Evolutionary conservation across 306 rosid genomes (phyloP), one percentile per base, ranked within the genome.

Genomic region (Canavalia ensiformis): DNA sequence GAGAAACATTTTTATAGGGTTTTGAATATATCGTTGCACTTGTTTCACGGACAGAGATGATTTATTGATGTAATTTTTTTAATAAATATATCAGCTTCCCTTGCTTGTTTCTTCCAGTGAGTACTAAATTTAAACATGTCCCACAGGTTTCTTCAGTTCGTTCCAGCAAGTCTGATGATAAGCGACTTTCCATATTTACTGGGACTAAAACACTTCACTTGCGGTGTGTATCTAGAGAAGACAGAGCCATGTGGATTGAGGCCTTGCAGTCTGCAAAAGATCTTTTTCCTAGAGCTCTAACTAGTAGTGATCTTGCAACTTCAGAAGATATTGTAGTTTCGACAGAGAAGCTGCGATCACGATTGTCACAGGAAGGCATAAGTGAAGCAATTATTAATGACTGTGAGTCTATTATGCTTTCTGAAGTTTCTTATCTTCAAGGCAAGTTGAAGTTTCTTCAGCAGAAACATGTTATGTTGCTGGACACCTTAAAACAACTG

Each of bases 201-300:
- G 99, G 99, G 65, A 95, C 97, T 35, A 95, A 90, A 86, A 95
- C 98, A 76, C 99, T 95, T 64, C 99, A 95, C 83, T 83, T 95
- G 90, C 81, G 94, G 34, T 88, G 98, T 80, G 85, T 88, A 62
- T 88, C 97, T 42, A 89, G 90, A 84, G 98, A 93, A 72, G 95
- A 90, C 86, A 92, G 98, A 85, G 89, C 96, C 85, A 62, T 86
- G 60, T 95, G 99, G 99, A 84, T 95, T 55, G 99, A 93, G 75
- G 96, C 97, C 3, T 84, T 95, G 85, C 89, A 90, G 74, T 89
- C 96, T 45, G 94, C 96, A 4, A 95, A 95, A 83, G 98, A 95
- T 81, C 98, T 93, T 78, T 95, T 91, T 84, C 99, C 98, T 65
- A 84, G 98, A 82, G 79, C 83, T 79, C 80, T 93, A 64, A 82